A percentile compares a stretch with the other conserved stretches of the same genome.
phyloP scores from a whole-genome alignment of 2,329 filamentous ascomycete species.

The Aphanocladium album region DNA sequence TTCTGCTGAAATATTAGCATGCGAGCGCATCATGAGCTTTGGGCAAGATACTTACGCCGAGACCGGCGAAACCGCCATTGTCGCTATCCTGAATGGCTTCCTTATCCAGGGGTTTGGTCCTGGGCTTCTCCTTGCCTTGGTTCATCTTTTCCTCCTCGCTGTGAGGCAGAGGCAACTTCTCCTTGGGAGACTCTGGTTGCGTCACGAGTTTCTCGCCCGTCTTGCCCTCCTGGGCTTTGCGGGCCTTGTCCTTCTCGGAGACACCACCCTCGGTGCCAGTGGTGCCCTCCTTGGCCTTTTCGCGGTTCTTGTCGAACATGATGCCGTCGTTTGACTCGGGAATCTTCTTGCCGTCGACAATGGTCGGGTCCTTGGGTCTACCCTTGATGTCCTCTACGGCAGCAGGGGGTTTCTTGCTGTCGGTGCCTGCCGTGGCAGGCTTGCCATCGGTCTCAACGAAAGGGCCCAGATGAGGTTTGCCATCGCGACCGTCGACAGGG shows the following conservation, averaged over 20 bases:
- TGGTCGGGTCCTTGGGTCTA: constrained; percentile 45
- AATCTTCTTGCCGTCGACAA: constrained; percentile 56
- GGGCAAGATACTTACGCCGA: constrained; percentile 32
- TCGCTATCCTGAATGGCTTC: constrained; percentile 37
- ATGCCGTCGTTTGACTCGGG: constrained; percentile 70
- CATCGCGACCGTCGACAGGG: constrained; percentile 88
- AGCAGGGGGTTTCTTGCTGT: constrained; percentile 17
- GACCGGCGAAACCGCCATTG: constrained; percentile 30
- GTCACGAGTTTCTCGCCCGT: constrained; percentile 64
- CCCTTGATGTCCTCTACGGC: constrained; percentile 40
- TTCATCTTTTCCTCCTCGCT: constrained; percentile 69
- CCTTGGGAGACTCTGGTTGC: constrained; percentile 78
- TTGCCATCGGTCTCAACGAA: constrained; percentile 54
- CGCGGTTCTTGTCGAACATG: constrained; percentile 82
- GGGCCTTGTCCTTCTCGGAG: constrained; percentile 76
- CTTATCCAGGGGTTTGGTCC: constrained; percentile 33
- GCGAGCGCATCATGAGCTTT: not conserved
- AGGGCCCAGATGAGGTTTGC: constrained; percentile 86
- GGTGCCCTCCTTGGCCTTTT: constrained; percentile 75
- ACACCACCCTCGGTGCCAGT: constrained; percentile 87
- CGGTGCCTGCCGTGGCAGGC: constrained; percentile 25
- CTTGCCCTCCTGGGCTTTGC: constrained; percentile 61
- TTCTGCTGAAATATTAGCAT: constrained; percentile 48
- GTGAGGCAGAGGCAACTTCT: constrained; percentile 74
- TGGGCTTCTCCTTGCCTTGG: constrained; percentile 33